These are phyloP conservation scores for Coffea eugenioides DNA, from an alignment of 257 asterid species.

Conservation along the genomic window DNA sequence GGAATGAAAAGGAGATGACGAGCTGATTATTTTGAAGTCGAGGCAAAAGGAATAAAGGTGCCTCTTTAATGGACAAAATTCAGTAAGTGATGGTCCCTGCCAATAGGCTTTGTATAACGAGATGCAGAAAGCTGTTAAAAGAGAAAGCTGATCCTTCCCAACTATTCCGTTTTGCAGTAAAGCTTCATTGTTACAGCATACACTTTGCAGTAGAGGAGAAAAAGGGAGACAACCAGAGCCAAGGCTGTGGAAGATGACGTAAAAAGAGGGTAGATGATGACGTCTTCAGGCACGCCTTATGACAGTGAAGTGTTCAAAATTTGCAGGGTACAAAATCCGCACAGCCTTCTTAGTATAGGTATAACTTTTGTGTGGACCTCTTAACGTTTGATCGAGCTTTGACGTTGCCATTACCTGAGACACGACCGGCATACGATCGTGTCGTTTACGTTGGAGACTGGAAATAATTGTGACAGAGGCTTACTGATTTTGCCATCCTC, in stretches of 20 bases:
- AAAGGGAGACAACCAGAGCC: conserved; percentile 6
- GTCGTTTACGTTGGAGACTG: neutral
- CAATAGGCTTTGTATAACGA: conserved; percentile 3
- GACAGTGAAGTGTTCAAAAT: neutral
- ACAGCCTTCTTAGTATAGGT: conserved; percentile 9
- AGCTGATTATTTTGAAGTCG: conserved; percentile 30
- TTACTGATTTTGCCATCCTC: conserved; percentile 16
- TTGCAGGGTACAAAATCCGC: conserved; percentile 22
- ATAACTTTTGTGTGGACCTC: conserved; percentile 18
- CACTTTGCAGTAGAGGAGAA: conserved; percentile 10
- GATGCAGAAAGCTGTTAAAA: conserved; percentile 28
- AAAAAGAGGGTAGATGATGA: conserved; percentile 28
- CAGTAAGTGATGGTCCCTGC: conserved; percentile 39
- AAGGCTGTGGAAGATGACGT: conserved; percentile 18
- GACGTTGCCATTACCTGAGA: conserved; percentile 58
- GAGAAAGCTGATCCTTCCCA: conserved; percentile 19
- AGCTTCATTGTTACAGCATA: conserved; percentile 6
- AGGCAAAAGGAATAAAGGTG: conserved; percentile 68
- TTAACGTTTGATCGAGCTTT: conserved; percentile 47
- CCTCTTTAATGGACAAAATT: conserved; percentile 22
- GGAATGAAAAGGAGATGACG: conserved; percentile 36
- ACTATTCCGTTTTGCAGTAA: neutral
- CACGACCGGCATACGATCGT: conserved; percentile 15
- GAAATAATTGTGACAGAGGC: neutral
- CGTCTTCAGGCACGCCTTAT: conserved; percentile 61